Percentiles rank a stretch among this genome's conserved stretches.
These are phyloP conservation scores for Carallia brachiata DNA, from an alignment of 345 rosid genomes.

Conservation along the genomic window DNA sequence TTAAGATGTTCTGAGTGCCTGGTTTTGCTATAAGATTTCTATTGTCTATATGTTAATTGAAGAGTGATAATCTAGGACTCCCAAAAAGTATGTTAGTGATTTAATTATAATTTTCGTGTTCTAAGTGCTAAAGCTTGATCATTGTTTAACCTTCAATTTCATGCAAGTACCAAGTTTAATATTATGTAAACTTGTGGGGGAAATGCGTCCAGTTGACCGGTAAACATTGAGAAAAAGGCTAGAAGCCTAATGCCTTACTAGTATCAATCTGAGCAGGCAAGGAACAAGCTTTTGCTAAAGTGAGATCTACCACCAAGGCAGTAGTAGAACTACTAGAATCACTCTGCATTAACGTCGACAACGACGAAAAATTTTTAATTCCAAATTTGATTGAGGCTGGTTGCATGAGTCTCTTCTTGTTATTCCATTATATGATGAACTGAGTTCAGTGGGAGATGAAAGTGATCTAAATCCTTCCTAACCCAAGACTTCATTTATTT, in stretches of 20 bases:
- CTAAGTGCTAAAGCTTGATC: not conserved
- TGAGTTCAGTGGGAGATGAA: no score
- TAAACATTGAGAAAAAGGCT: not conserved
- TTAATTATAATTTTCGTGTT: not conserved
- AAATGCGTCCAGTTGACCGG: not conserved
- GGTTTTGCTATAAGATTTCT: not conserved
- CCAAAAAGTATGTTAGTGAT: no score
- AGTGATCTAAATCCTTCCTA: not conserved
- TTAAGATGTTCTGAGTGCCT: not conserved
- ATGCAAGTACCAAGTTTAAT: not conserved
- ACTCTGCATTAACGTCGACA: no score
- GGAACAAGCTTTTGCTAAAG: not conserved
- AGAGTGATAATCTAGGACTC: no score
- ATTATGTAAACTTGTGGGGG: not conserved
- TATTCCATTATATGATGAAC: no score
- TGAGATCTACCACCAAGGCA: no score
- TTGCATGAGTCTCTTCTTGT: no score
- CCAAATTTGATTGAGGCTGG: no score
- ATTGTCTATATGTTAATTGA: no score
- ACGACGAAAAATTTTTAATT: no score
- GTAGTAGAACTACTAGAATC: no score
- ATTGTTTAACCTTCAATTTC: not conserved
- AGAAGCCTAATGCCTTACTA: not conserved
- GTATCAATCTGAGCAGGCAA: not conserved
- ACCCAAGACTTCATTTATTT: not conserved